Evolutionary conservation across 1,284 basidiomycete species (phyloP), one percentile per base, ranked within the genome.

Genomic region (Puccinia coronata): DNA sequence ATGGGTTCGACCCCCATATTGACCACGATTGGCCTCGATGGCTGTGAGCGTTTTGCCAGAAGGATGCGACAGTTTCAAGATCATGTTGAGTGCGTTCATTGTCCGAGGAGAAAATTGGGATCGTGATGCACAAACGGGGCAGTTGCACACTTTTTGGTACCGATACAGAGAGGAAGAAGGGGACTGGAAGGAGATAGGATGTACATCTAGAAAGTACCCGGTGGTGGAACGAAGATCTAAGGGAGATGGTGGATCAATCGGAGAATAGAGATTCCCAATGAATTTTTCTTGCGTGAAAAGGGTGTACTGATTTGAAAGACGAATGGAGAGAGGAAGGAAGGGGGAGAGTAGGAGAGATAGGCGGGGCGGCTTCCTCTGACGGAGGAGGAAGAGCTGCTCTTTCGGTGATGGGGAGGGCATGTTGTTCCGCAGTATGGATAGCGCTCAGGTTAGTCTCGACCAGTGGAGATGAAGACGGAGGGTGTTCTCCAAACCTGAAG

Each of bases 401-500:
- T 5, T 63, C 3, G 4, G 16, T 6, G 55, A 28, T 28, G n/a
- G 55, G 20, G n/a, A 25, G 25, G n/a, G n/a, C 8, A 28, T 6
- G 57, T 28, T 59, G 43, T 47, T 53, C 51, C 51, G 18, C 51
- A 16, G 23, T 8, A 16, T 5, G 18, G n/a, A n/a, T 11, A 20
- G 23, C 51, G 36, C 23, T 14, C 36, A 20, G 18, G 2, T 61
- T 36, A 16, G 55, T 28, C 16, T 25, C 55, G 23, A 57, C 23
- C 8, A 57, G 6, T 57, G 55, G 9, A 28, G 55, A 57, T 28
- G 55, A 57, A 4, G 55, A 57, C 8, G n/a, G 23, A 14, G 65
- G 43, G 43, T n/a, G 39, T 49, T 51, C 20, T 4, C 53, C 36
- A 41, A 87, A 47, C 16, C 84, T 83, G 9, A 85, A 83, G 1